A percentile compares a stretch with the other conserved stretches of the same genome.
Conservation (phyloP, 176 grass and related monocot genomes). For the Ensete ventricosum region DNA sequence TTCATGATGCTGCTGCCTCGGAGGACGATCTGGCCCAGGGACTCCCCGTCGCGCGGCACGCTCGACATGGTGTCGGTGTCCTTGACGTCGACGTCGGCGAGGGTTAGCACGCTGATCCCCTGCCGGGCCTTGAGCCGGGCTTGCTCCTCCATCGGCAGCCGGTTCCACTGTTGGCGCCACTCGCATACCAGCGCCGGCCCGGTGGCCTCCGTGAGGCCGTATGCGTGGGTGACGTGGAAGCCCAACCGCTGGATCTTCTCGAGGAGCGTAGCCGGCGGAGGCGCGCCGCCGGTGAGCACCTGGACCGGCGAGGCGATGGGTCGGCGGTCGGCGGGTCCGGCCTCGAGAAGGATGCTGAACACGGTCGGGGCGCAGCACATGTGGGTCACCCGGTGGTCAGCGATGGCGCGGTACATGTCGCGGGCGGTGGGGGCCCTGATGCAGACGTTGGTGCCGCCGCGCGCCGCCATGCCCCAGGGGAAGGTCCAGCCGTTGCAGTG, state of each 20-base stretch:
- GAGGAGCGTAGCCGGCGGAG: slow-evolving; percentile 35
- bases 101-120: slow-evolving; percentile 37
- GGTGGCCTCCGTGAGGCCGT: slow-evolving; percentile 57
- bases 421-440: slow-evolving; percentile 27
- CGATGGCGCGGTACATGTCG: slow-evolving; percentile 41
- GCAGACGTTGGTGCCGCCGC: slow-evolving; percentile 51
- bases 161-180: slow-evolving; percentile 42
- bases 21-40: slow-evolving; percentile 44
- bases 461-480: slow-evolving; percentile 60
- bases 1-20: slow-evolving; percentile 65
- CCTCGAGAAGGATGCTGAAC: slow-evolving; percentile 42
- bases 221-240: slow-evolving; percentile 46
- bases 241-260: slow-evolving; percentile 36
- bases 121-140: slow-evolving; percentile 43
- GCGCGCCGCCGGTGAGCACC: slow-evolving; percentile 49
- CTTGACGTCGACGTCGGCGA: slow-evolving; percentile 45
- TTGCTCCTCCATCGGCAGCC: slow-evolving; percentile 10
- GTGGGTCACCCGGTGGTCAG: slow-evolving; percentile 39
- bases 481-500: slow-evolving; percentile 76
- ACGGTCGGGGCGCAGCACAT: slow-evolving; percentile 57
- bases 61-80: slow-evolving; percentile 35
- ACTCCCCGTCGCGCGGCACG: slow-evolving; percentile 37
- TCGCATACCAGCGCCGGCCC: slow-evolving; percentile 52
- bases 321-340: background rate
- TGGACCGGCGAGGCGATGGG: slow-evolving; percentile 9